Conservation (phyloP, 768 basidiomycete genomes). For the Psilocybe cyanescens region DNA sequence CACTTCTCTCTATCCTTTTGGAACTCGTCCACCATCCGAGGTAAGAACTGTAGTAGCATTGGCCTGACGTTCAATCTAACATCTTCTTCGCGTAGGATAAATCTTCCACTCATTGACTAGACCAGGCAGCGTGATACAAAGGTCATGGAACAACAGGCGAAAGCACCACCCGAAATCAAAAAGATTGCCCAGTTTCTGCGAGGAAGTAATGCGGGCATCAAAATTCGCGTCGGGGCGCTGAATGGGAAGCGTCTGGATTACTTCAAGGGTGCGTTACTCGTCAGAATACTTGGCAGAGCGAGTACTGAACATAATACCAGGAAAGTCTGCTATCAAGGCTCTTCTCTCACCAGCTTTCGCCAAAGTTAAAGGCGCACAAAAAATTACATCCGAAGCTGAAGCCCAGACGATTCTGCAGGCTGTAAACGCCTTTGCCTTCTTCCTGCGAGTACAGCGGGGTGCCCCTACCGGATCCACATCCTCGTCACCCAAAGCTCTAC, state of each 20-base stretch:
- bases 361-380: conserved; percentile 81
- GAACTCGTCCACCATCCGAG: not conserved
- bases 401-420: conserved; percentile 69
- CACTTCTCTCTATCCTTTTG: not conserved
- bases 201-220: conserved; percentile 84
- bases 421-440: conserved; percentile 86
- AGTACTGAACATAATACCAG: conserved; percentile 42
- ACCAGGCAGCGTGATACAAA: not conserved
- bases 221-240: conserved; percentile 86
- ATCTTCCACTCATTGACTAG: not conserved
- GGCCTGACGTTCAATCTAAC: not conserved
- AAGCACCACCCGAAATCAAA: conserved; percentile 79
- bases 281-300: not conserved
- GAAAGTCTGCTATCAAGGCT: conserved; percentile 92
- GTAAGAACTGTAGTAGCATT: not conserved
- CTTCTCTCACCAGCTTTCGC: conserved; percentile 90
- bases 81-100: not conserved
- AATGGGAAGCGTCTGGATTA: conserved; percentile 97
- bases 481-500: conserved; percentile 78
- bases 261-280: conserved; percentile 80
- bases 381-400: conserved; percentile 75
- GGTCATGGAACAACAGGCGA: conserved; percentile 72
- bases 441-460: conserved; percentile 88
- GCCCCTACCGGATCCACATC: conserved; percentile 63
- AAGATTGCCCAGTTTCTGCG: conserved; percentile 88